These are phyloP conservation scores for Shiraia bambusicola DNA, from an alignment of 2,329 filamentous ascomycete species.

Conservation along the genomic window DNA sequence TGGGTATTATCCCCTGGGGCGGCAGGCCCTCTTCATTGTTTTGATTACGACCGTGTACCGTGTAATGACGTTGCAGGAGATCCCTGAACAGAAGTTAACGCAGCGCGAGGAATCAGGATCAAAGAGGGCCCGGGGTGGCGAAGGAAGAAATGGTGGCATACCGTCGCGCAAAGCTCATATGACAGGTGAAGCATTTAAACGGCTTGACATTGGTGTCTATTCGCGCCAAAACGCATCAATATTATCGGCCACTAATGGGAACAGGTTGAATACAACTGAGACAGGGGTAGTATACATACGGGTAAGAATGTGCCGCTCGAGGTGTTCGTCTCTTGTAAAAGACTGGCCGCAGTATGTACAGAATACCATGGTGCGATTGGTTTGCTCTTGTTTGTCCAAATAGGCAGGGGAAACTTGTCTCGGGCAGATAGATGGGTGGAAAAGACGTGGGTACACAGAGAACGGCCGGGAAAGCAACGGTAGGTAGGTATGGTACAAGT, in stretches of 20 bases:
- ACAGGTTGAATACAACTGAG: background rate
- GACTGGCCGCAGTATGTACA: conserved; percentile 57
- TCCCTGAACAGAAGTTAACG: conserved; percentile 45
- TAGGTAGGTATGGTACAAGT: conserved; percentile 7
- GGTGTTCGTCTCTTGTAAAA: conserved; percentile 55
- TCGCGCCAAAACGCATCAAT: background rate
- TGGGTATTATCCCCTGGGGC: conserved; percentile 54
- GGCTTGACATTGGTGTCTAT: conserved; percentile 58
- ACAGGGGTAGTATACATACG: conserved; percentile 41
- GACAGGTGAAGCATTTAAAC: conserved; percentile 57
- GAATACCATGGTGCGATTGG: conserved; percentile 49
- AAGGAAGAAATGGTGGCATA: conserved; percentile 30
- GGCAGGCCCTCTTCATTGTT: conserved; percentile 53
- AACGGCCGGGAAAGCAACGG: conserved; percentile 12
- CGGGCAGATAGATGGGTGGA: background rate
- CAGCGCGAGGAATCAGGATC: too few relatives aligned
- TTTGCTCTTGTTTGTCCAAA: background rate
- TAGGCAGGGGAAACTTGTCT: conserved; percentile 1
- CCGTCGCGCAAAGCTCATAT: conserved; percentile 57
- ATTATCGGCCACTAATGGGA: too few relatives aligned
- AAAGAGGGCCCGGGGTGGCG: background rate
- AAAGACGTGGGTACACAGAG: too few relatives aligned
- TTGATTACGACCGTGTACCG: conserved; percentile 53
- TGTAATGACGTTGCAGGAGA: conserved; percentile 55
- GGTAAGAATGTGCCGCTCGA: conserved; percentile 55